A percentile compares a stretch with the other conserved stretches of the same genome.
Evolutionary conservation across 805 yeast species (phyloP).

Genomic region (Ogataea pilisensis): DNA sequence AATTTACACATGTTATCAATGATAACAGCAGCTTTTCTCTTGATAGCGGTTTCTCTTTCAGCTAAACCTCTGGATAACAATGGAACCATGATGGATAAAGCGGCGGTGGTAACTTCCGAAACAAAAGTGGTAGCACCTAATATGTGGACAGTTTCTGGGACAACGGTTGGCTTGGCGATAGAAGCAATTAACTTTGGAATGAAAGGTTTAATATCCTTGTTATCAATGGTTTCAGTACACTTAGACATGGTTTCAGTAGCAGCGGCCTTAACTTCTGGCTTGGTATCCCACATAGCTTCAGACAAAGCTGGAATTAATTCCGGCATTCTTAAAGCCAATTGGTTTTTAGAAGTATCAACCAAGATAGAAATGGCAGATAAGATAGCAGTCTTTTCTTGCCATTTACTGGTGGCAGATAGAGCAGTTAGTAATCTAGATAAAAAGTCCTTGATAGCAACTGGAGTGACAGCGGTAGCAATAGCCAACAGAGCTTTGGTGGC

Average conservation of each 20-base stretch:
- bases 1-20: slow-evolving; percentile 99
- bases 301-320: slow-evolving; percentile 97
- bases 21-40: slow-evolving; percentile 99
- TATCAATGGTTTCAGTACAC: slow-evolving; percentile 95
- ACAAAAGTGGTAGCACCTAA: slow-evolving; percentile 99
- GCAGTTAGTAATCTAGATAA: slow-evolving; percentile 74
- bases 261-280: slow-evolving; percentile 94
- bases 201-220: slow-evolving; percentile 99
- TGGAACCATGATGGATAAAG: slow-evolving; percentile 99
- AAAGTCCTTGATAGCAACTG: slow-evolving; percentile 86
- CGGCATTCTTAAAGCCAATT: slow-evolving; percentile 98
- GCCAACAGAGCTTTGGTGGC: slow-evolving; percentile 77
- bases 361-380: slow-evolving; percentile 79
- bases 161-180: slow-evolving; percentile 95
- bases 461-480: slow-evolving; percentile 79
- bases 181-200: slow-evolving; percentile 96
- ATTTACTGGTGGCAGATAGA: slow-evolving; percentile 75
- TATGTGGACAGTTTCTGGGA: slow-evolving; percentile 97
- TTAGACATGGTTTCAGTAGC: slow-evolving; percentile 94
- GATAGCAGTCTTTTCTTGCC: slow-evolving; percentile 97
- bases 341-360: slow-evolving; percentile 93
- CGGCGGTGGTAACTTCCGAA: slow-evolving; percentile 99
- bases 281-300: slow-evolving; percentile 99
- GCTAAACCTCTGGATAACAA: slow-evolving; percentile 98
- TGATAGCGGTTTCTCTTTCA: slow-evolving; percentile 99